Evolutionary conservation across 2,329 filamentous ascomycete species (phyloP).

Genomic region (Aspergillus puulaauensis): DNA sequence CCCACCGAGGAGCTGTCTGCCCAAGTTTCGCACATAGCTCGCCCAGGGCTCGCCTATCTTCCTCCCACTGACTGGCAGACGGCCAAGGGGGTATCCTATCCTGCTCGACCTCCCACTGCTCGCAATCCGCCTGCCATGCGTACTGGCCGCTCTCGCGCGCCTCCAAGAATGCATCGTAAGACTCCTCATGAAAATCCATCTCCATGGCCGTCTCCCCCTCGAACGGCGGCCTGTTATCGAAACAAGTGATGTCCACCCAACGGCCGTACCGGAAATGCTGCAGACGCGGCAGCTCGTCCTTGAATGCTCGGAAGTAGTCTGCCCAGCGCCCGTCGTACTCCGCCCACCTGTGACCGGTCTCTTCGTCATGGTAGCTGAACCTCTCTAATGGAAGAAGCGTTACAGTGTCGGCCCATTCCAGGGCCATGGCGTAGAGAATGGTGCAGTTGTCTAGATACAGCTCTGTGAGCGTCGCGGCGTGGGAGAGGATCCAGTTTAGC

Average conservation of each 20-base stretch:
- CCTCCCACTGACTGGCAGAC: slow-evolving; percentile 3
- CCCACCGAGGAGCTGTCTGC: background rate
- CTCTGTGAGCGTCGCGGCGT: slow-evolving; percentile 40
- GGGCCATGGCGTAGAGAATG: slow-evolving; percentile 25
- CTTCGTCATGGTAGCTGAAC: background rate
- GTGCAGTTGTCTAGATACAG: slow-evolving; percentile 48
- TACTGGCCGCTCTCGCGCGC: slow-evolving; percentile 20
- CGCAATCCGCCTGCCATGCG: slow-evolving; percentile 5
- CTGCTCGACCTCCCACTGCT: no score
- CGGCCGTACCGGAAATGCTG: slow-evolving; percentile 10
- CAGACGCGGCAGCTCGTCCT: background rate
- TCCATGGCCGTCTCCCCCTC: slow-evolving; percentile 18
- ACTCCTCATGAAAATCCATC: slow-evolving; percentile 12
- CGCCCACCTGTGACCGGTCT: background rate
- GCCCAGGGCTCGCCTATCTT: slow-evolving; percentile 17
- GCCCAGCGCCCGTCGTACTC: background rate
- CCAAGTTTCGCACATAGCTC: slow-evolving; percentile 14
- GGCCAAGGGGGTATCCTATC: background rate
- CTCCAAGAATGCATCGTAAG: slow-evolving; percentile 23
- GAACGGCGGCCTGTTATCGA: slow-evolving; percentile 15
- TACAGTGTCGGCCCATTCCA: background rate
- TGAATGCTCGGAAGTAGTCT: background rate
- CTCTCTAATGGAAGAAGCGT: background rate
- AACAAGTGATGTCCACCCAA: background rate
- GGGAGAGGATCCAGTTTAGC: slow-evolving; percentile 46